Conservation (phyloP, 1,284 basidiomycete genomes). For the Clitocybe nebularis region DNA sequence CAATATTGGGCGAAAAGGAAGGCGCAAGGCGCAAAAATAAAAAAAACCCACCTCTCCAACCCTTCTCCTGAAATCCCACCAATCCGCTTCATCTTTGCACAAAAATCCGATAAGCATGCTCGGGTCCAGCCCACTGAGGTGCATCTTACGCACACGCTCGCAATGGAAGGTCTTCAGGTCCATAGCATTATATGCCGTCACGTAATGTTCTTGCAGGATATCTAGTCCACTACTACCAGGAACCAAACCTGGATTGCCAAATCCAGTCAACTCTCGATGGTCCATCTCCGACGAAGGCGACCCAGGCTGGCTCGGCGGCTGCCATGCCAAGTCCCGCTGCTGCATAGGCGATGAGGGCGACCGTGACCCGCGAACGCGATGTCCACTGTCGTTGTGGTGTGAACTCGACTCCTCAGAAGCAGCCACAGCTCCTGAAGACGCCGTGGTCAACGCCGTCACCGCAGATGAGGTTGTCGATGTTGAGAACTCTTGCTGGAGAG, state of each 20-base stretch:
- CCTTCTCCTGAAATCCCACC: constrained; percentile 76
- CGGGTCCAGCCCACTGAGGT: constrained; percentile 85
- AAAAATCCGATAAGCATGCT: constrained; percentile 97
- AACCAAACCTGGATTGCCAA: constrained; percentile 8
- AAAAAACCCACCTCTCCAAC: constrained; percentile 60
- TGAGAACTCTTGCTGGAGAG: constrained; percentile 58
- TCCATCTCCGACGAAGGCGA: constrained; percentile 22
- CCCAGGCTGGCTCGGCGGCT: constrained; percentile 21
- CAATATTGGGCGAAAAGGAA: constrained; percentile 10
- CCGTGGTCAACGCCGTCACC: too few relatives aligned
- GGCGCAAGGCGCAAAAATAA: constrained; percentile 10
- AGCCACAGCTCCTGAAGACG: constrained; percentile 19
- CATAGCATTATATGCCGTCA: constrained; percentile 41
- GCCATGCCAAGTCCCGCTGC: constrained; percentile 24
- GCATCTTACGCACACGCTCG: constrained; percentile 92
- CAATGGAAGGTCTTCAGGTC: constrained; percentile 92
- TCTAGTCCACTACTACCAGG: constrained; percentile 20
- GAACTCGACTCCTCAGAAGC: constrained; percentile 21
- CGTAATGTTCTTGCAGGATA: constrained; percentile 35
- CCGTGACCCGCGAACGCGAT: too few relatives aligned
- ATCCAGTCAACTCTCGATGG: constrained; percentile 26
- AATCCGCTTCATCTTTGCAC: constrained; percentile 78
- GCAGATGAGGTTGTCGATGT: constrained; percentile 27
- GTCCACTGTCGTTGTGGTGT: constrained; percentile 18
- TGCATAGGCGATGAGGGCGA: constrained; percentile 26